These are phyloP conservation scores for Yamadazyma triangularis DNA, from an alignment of 1,139 yeast species.

Conservation along the genomic window DNA sequence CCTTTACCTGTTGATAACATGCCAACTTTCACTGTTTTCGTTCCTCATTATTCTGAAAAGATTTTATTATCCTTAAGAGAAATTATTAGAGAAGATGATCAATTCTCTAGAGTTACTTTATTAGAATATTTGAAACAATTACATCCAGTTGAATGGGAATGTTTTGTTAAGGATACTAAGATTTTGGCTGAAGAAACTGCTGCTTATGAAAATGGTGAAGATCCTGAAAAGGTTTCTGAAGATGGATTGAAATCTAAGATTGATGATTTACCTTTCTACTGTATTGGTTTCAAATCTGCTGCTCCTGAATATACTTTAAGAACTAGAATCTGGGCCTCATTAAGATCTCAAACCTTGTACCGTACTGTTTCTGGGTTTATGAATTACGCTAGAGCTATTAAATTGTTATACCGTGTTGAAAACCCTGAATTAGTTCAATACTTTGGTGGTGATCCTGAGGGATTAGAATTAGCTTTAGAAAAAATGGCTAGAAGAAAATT, in stretches of 20 bases:
- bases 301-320: constrained; percentile 98
- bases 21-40: constrained; percentile 97
- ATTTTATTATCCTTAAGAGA: constrained; percentile 90
- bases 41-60: constrained; percentile 98
- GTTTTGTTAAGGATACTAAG: constrained; percentile 97
- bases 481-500: constrained; percentile 99
- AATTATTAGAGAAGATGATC: constrained; percentile 98
- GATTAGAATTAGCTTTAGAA: constrained; percentile 91
- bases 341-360: constrained; percentile 95
- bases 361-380: constrained; percentile 99
- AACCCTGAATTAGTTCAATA: constrained; percentile 98
- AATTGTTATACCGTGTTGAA: constrained; percentile 95
- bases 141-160: constrained; percentile 99
- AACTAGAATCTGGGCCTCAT: constrained; percentile 98
- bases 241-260: constrained; percentile 83
- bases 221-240: constrained; percentile 53
- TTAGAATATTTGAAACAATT: constrained; percentile 95
- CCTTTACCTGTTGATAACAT: constrained; percentile 98
- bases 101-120: constrained; percentile 93
- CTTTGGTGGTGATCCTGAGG: constrained; percentile 98
- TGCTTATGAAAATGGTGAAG: constrained; percentile 71
- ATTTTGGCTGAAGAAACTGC: constrained; percentile 97
- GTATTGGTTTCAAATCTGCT: constrained; percentile 98
- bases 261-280: constrained; percentile 96
- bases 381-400: constrained; percentile 98